Base-by-base conservation (phyloP, 1,284 basidiomycete genomes). In the Coniophora puteana region DNA sequence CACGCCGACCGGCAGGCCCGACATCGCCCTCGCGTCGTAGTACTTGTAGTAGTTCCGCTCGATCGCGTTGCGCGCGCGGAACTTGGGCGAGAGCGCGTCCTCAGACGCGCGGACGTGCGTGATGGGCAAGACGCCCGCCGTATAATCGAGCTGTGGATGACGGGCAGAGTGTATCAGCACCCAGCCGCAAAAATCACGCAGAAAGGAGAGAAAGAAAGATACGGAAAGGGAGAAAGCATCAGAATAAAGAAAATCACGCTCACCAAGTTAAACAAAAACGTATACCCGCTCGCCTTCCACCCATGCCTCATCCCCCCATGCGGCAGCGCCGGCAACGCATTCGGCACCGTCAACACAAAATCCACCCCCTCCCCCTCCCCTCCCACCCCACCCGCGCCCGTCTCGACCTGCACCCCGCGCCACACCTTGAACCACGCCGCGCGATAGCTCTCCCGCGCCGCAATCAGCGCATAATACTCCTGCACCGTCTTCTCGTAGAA, bases 1-100 rank as follows among this genome's bases (percentile, higher is more conserved):
- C 23, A 87, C 67, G 0, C 78, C 83, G 0, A 87, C 69, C 0
- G 84, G 83, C 29, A 87, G 62, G 0, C 81, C 82, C 14, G 72
- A 62, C 82, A 85, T 86, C 50, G 69, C 68, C 1, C 54, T 43
- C 1, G 79, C 64, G 48, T 84, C 71, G 53, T 86, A 87, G 34
- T 76, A 64, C 20, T 55, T 58, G 47, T 68, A 69, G 46, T 65
- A 65, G 24, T 64, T 66, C 5, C 55, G 51, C 36, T 62, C 66
- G 28, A 68, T 57, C 7, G 51, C 49, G 44, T 65, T 66, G 3
- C 53, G 51, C 3, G 58, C 40, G 22, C 54, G 57, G 37, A 63
- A 53, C 12, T 46, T 31, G 3, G 26, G 36, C 10, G 52, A 28
- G 29, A 69, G 52, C 0, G 50, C 58, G 52, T 85, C 83, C 8